phyloP scores from a whole-genome alignment of 805 yeast genomes.

The Candida silvatica region DNA sequence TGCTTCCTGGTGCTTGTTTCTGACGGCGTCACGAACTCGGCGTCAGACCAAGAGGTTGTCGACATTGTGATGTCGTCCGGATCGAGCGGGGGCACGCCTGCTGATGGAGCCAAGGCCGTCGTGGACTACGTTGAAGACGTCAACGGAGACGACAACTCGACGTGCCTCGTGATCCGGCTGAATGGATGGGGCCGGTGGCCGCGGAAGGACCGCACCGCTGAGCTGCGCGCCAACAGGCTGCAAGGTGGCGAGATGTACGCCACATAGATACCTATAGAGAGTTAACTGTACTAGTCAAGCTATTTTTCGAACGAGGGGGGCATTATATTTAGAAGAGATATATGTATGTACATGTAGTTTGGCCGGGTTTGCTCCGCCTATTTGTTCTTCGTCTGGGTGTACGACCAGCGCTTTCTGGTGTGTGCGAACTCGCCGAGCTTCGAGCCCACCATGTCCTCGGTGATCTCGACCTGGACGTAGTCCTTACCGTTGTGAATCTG shows the following conservation, averaged over 20 bases:
- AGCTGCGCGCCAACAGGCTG: constrained; percentile 59
- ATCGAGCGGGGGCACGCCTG: constrained; percentile 70
- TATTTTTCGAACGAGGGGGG: too few species aligned
- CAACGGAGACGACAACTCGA: constrained; percentile 95
- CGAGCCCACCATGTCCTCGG: constrained; percentile 95
- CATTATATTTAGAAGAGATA: neutral
- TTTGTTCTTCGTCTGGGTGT: constrained; percentile 68
- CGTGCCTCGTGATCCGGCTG: constrained; percentile 72
- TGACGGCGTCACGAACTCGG: constrained; percentile 79
- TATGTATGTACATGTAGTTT: constrained; percentile 1
- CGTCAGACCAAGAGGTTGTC: constrained; percentile 85
- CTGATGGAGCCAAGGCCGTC: constrained; percentile 77
- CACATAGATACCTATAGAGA: too few species aligned
- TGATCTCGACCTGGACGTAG: constrained; percentile 77
- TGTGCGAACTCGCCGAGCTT: constrained; percentile 94
- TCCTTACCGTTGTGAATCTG: constrained; percentile 96
- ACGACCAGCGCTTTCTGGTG: constrained; percentile 81
- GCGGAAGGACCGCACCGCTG: constrained; percentile 72
- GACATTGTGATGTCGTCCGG: constrained; percentile 79
- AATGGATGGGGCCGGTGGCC: constrained; percentile 97
- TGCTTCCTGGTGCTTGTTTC: constrained; percentile 73
- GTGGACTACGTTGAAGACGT: constrained; percentile 75
- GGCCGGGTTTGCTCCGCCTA: constrained; percentile 7
- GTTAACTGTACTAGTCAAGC: too few species aligned
- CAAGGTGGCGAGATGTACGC: constrained; percentile 1